Conservation (phyloP, 371 early-diverging fungal species). For the Umbelopsis sp. region DNA sequence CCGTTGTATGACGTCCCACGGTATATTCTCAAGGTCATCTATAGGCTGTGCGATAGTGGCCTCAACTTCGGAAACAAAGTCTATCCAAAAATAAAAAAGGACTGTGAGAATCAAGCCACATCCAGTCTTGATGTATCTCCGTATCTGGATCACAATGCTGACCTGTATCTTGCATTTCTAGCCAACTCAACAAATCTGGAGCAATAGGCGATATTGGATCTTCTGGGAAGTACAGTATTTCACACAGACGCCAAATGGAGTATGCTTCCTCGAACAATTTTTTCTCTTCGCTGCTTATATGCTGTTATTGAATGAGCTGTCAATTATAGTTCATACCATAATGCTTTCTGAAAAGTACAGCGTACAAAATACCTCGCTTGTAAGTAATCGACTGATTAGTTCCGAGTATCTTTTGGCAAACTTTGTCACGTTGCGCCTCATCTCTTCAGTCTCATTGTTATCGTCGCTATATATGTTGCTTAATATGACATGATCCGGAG, state of each 20-base stretch:
- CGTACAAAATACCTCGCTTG: neutral
- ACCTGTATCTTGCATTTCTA: slow-evolving; percentile 3
- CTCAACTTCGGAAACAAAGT: neutral
- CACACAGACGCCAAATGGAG: neutral
- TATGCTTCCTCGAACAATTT: neutral
- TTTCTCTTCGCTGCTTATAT: neutral
- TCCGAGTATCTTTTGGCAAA: neutral
- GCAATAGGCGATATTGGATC: neutral
- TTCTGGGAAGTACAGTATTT: neutral
- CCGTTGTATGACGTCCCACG: slow-evolving; percentile 8
- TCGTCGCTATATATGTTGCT: neutral
- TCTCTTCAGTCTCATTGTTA: neutral
- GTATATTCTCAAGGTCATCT: neutral
- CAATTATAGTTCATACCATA: neutral
- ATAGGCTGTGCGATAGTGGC: neutral
- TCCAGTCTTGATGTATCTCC: too few species aligned
- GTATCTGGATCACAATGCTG: neutral
- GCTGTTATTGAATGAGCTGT: neutral
- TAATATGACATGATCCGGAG: too few species aligned
- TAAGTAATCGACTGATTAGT: neutral
- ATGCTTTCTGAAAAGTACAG: too few species aligned
- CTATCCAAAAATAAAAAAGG: neutral
- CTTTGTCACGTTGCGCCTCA: neutral
- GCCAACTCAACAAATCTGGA: neutral
- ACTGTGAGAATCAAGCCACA: too few species aligned